Conservation (phyloP, 495 filamentous ascomycete species). For the Xylaria castorea region DNA sequence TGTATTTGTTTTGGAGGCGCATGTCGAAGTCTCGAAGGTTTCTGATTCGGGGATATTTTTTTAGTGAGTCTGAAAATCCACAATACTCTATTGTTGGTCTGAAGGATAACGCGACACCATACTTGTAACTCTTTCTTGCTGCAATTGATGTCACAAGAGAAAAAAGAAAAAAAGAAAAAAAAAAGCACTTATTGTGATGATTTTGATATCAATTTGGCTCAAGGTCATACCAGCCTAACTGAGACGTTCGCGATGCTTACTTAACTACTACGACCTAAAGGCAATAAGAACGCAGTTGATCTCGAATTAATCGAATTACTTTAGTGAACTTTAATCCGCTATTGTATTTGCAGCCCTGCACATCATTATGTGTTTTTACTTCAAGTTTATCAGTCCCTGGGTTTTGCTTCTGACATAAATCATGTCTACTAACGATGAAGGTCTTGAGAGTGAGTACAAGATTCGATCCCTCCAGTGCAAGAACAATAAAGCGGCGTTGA, state of each 20-base stretch:
- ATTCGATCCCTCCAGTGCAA: not conserved
- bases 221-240: not conserved
- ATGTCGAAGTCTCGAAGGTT: not conserved
- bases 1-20: not conserved
- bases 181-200: not conserved
- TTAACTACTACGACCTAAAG: not conserved
- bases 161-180: no score
- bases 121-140: not conserved
- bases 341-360: no score
- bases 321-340: no score
- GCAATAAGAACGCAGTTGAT: not conserved
- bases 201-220: not conserved
- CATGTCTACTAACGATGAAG: not conserved
- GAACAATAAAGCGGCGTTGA: not conserved
- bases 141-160: not conserved
- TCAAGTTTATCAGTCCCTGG: not conserved
- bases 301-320: not conserved
- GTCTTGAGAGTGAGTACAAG: not conserved
- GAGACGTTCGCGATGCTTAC: not conserved
- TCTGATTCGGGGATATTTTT: not conserved
- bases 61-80: constrained; percentile 17
- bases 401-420: not conserved
- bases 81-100: not conserved
- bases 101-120: not conserved
- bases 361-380: no score